A percentile compares a stretch with the other conserved stretches of the same genome.
Evolutionary conservation across 23 red algal species (phyloP).

Genomic region (Gracilariopsis chorda): DNA sequence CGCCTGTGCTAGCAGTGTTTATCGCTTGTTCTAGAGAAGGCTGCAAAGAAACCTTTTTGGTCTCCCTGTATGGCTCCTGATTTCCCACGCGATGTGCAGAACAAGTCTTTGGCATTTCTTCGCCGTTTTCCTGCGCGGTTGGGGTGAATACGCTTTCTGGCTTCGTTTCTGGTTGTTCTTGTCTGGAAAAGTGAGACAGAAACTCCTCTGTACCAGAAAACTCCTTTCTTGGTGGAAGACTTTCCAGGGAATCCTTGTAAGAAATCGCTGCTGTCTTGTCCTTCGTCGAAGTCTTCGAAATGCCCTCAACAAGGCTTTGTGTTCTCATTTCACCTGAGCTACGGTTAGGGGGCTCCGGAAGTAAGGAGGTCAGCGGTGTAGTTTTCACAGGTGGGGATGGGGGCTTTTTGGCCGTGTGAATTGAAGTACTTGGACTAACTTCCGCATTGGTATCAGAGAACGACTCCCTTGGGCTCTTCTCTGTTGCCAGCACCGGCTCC

Average conservation of each 20-base stretch:
- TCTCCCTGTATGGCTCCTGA: background rate
- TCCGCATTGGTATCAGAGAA: too few relatives aligned
- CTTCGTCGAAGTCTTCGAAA: background rate
- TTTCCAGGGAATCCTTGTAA: background rate
- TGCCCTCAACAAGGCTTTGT: background rate
- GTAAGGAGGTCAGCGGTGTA: background rate
- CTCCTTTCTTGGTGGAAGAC: background rate
- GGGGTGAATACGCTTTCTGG: background rate
- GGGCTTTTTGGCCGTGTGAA: too few relatives aligned
- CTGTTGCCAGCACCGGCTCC: too few relatives aligned
- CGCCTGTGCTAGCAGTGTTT: background rate
- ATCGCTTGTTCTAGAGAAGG: conserved; percentile 10
- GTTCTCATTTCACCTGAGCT: background rate
- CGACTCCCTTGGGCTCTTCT: too few relatives aligned
- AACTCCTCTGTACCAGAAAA: conserved; percentile 15
- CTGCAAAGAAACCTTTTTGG: conserved; percentile 1
- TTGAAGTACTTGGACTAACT: too few relatives aligned
- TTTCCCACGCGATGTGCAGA: background rate
- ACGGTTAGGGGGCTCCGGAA: background rate
- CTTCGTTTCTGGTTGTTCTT: background rate
- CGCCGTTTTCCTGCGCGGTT: background rate
- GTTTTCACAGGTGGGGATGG: background rate
- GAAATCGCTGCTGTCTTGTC: background rate
- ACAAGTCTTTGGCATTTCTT: background rate
- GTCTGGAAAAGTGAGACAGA: conserved; percentile 6